Evolutionary conservation across 1,284 basidiomycete genomes (phyloP).

Genomic region (Stereum hirsutum): DNA sequence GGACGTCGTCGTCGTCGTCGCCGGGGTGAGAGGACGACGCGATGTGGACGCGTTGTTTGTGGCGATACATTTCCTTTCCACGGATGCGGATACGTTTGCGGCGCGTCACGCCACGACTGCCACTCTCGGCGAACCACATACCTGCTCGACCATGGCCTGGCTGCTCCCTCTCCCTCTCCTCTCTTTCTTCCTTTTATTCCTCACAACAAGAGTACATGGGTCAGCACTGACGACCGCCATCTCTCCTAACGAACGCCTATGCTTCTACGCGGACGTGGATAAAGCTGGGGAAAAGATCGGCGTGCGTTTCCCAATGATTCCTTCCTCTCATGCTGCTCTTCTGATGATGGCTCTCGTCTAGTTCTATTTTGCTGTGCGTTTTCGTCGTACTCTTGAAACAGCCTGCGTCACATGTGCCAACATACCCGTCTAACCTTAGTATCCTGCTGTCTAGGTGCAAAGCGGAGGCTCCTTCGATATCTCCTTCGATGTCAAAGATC

Average conservation of each 20-base stretch:
- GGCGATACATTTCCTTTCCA: no score
- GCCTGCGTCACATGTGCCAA: constrained; percentile 1
- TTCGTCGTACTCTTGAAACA: no score
- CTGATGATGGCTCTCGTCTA: no score
- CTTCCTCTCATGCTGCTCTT: background rate
- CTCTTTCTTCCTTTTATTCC: constrained; percentile 13
- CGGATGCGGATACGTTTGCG: no score
- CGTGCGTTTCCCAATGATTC: constrained; percentile 32
- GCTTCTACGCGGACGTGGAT: constrained; percentile 98
- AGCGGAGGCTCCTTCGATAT: constrained; percentile 96
- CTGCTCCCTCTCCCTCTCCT: constrained; percentile 14
- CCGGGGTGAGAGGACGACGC: no score
- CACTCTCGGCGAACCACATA: no score
- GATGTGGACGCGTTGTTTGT: no score
- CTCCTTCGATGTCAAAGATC: constrained; percentile 90
- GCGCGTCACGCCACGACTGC: no score
- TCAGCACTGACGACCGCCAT: constrained; percentile 87
- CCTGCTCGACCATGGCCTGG: constrained; percentile 3
- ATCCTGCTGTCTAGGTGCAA: constrained; percentile 58
- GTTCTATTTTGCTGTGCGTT: constrained; percentile 53
- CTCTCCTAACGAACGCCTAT: constrained; percentile 78
- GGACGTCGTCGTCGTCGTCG: no score
- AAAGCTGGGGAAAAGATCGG: constrained; percentile 88
- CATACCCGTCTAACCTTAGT: background rate
- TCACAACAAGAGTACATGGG: constrained; percentile 22